Base-by-base conservation (phyloP, 1,284 basidiomycete genomes). In the Ceratobasidium theobromae region DNA sequence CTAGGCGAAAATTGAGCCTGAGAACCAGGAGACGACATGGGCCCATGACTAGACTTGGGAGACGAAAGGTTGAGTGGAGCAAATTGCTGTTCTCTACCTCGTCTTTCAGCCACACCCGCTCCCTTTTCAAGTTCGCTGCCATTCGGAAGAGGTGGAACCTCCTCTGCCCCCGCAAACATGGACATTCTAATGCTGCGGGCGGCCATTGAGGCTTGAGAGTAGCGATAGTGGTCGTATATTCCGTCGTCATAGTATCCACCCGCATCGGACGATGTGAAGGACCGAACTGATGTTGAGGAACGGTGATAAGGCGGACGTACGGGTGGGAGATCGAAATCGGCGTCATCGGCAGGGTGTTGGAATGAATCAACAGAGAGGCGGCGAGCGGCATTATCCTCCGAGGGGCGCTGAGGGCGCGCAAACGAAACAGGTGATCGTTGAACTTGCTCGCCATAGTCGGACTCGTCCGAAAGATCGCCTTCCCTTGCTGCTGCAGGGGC, bases 141-240 rank as follows among this genome's bases (percentile, higher is more conserved):
- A n/a, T 18, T 18, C 28, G 60, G 60, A 27, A 65, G 30, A 5
- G 60, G 60, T 18, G 60, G 60, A 33, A 65, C 41, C 27, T 65
- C 60, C 25, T 51, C 48, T 21, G 33, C 49, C 21, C 21, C 35
- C 1, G 49, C 49, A n/a, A 65, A 43, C 5, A 52, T n/a, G 8
- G 60, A 65, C 49, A 65, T 53, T 8, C 60, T 35, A 27, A 65
- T 32, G 21, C 49, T 53, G 40, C 66, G 49, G 1, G 71, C 70
- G 14, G 65, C 75, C 67, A 84, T 77, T 0, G 86, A 88, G 65
- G 80, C 80, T 5, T 86, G 77, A 5, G 86, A 88, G 71, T 89
- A 89, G 1, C 86, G 81, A 72, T 89, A 89, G 69, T 86, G 82
- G 72, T 89, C 87, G 70, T 89, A 89, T 55, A 89, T 88, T 70